Evolutionary conservation across 164 flowering plant genomes (phyloP).

Genomic region (Magnolia changhungtana): DNA sequence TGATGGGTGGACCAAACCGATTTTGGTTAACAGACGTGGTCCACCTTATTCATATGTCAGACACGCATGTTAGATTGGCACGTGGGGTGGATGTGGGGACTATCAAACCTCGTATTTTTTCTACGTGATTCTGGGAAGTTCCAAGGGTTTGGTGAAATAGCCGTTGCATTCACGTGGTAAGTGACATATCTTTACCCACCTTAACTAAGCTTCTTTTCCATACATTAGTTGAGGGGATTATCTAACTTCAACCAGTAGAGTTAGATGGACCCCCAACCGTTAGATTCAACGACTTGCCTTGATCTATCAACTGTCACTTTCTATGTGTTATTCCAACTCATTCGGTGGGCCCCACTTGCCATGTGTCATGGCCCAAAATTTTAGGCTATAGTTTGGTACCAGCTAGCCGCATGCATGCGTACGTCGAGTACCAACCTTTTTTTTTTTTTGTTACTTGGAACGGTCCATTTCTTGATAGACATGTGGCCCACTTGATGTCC

Average conservation of each 20-base stretch:
- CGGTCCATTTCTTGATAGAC: background rate
- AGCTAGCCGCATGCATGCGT: background rate
- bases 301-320: background rate
- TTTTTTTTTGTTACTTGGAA: background rate
- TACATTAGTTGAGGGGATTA: conserved; percentile 6
- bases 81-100: background rate
- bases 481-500: no score
- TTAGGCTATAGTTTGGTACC: background rate
- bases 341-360: background rate
- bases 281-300: background rate
- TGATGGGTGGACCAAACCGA: no score
- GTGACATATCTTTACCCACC: background rate
- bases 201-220: background rate
- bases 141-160: background rate
- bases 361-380: background rate
- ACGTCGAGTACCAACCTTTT: background rate
- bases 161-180: conserved; percentile 1
- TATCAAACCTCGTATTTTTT: background rate
- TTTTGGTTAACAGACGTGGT: no score
- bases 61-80: no score
- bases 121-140: background rate
- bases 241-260: background rate
- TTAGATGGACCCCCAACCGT: background rate
- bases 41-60: no score
- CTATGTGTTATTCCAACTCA: background rate